These are phyloP conservation scores for Salix viminalis DNA, from an alignment of 345 rosid species.

Conservation along the genomic window DNA sequence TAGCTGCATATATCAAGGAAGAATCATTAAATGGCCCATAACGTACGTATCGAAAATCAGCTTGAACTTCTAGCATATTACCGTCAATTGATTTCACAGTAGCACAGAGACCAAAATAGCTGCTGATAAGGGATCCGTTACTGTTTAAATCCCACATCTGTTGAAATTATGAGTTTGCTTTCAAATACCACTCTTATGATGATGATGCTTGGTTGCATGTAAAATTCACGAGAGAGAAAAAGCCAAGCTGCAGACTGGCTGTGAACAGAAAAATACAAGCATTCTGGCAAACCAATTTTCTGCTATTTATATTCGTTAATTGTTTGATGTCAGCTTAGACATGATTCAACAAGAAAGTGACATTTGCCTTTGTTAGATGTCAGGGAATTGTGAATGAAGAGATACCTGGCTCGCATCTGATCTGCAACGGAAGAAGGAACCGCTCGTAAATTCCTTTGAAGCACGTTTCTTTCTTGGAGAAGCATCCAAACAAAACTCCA, in stretches of 20 bases:
- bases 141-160: constrained; percentile 79
- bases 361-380: background rate
- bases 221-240: background rate
- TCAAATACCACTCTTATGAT: constrained; percentile 6
- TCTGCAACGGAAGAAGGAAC: constrained; percentile 63
- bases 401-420: constrained; percentile 77
- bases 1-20: constrained; percentile 20
- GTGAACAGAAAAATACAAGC: background rate
- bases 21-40: background rate
- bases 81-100: constrained; percentile 49
- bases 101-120: constrained; percentile 86
- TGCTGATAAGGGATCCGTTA: constrained; percentile 60
- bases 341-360: background rate
- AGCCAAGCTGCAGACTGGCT: background rate
- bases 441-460: constrained; percentile 51
- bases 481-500: constrained; percentile 68
- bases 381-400: background rate
- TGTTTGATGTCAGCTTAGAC: background rate
- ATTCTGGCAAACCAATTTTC: background rate
- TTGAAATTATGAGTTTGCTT: constrained; percentile 1
- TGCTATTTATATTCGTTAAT: no score
- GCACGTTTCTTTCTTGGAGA: constrained; percentile 62
- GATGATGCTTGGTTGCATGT: background rate
- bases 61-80: constrained; percentile 14
- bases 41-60: background rate